phyloP scores from a whole-genome alignment of 257 asterid genomes.

The Capsicum baccatum region DNA sequence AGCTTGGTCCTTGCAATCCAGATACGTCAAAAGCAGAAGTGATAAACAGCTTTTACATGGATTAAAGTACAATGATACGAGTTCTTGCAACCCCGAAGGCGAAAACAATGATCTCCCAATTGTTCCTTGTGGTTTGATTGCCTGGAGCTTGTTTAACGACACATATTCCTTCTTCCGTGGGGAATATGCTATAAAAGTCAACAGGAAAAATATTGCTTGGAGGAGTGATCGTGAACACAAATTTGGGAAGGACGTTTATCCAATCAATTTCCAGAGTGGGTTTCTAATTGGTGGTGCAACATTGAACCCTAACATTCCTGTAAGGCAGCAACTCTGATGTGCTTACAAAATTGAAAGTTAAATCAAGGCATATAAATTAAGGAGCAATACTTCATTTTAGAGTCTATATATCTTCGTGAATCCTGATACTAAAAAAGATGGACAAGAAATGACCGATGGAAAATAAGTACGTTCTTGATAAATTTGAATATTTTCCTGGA shows the following conservation, averaged over 20 bases:
- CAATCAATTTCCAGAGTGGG: constrained; percentile 76
- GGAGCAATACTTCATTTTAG: not conserved
- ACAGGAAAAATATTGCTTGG: constrained; percentile 76
- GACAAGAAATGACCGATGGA: not conserved
- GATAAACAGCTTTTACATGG: constrained; percentile 71
- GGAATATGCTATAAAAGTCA: constrained; percentile 52
- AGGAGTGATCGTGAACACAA: constrained; percentile 82
- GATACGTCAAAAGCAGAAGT: constrained; percentile 79
- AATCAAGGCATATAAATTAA: constrained; percentile 5
- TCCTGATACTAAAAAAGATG: not conserved
- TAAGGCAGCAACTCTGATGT: constrained; percentile 42
- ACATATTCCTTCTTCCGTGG: constrained; percentile 67
- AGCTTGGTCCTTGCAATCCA: constrained; percentile 38
- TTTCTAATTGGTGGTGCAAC: constrained; percentile 71
- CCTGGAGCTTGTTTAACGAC: constrained; percentile 87
- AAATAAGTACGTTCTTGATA: constrained; percentile 8
- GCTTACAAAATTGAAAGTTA: not conserved
- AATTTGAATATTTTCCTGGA: not conserved
- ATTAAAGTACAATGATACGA: constrained; percentile 46
- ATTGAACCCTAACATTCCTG: constrained; percentile 67
- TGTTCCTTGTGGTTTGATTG: constrained; percentile 82
- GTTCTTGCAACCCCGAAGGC: constrained; percentile 73
- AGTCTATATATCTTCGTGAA: constrained; percentile 10
- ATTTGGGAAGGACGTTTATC: constrained; percentile 73
- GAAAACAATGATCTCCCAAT: constrained; percentile 59